Evolutionary conservation across 208 protist genomes (phyloP).

Genomic region (Acanthamoeba triangularis): DNA sequence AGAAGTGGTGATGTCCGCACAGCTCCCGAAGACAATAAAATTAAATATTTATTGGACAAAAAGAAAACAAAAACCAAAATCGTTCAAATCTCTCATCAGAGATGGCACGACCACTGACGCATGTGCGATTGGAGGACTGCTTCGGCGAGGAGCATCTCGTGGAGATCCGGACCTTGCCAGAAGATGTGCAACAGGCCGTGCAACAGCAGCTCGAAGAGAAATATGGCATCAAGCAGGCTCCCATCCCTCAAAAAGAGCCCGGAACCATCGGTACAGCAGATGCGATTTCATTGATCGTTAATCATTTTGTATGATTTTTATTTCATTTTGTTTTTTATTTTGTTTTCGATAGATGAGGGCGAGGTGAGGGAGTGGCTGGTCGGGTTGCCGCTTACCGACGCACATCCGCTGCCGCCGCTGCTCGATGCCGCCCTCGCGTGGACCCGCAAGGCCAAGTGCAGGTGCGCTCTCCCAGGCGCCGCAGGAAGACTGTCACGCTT

Average conservation of each 20-base stretch:
- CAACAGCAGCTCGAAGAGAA: slow-evolving; percentile 13
- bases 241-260: slow-evolving; percentile 6
- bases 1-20: background rate
- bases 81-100: no score
- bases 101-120: slow-evolving; percentile 1
- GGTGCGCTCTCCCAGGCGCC: background rate
- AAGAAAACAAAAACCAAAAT: background rate
- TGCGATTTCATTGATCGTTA: no score
- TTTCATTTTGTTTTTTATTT: background rate
- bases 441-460: slow-evolving; percentile 11
- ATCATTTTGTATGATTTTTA: background rate
- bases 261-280: background rate
- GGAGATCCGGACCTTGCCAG: slow-evolving; percentile 22
- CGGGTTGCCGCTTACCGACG: slow-evolving; percentile 28
- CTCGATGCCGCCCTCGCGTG: slow-evolving; percentile 20
- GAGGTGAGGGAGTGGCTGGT: slow-evolving; percentile 33
- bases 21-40: no score
- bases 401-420: slow-evolving; percentile 15
- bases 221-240: slow-evolving; percentile 14
- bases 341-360: background rate
- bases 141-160: slow-evolving; percentile 57
- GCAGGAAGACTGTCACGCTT: background rate
- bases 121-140: slow-evolving; percentile 41
- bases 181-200: slow-evolving; percentile 30
- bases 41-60: background rate